These are phyloP conservation scores for Ophiostoma quercus DNA, from an alignment of 2,329 filamentous ascomycete genomes.

Conservation along the genomic window DNA sequence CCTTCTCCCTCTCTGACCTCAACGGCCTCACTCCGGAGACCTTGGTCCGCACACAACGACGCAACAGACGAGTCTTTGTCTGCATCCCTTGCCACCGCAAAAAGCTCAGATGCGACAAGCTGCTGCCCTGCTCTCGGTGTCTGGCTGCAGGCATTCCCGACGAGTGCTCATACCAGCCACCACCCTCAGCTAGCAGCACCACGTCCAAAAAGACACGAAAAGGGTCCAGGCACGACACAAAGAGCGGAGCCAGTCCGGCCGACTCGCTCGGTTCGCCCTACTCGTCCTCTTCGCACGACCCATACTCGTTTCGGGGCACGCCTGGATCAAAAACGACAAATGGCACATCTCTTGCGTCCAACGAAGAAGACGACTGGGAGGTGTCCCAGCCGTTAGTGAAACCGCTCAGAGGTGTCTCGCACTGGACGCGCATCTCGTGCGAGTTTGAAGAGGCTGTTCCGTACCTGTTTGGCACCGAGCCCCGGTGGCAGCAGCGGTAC, in stretches of 20 bases:
- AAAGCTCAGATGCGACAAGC: slow-evolving; percentile 33
- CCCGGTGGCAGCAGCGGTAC: slow-evolving; percentile 29
- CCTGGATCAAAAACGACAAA: not conserved
- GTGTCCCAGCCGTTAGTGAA: not conserved
- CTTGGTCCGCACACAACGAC: slow-evolving; percentile 28
- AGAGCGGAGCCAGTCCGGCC: not conserved
- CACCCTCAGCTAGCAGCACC: slow-evolving; percentile 4
- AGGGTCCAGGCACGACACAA: not conserved
- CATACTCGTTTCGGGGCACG: not conserved
- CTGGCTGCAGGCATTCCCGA: slow-evolving; percentile 27
- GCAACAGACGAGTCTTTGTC: slow-evolving; percentile 32
- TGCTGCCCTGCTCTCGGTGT: slow-evolving; percentile 31
- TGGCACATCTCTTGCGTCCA: not conserved
- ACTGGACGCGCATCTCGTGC: slow-evolving; percentile 27
- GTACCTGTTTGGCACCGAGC: slow-evolving; percentile 28
- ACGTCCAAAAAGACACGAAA: not conserved
- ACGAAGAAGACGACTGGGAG: not conserved
- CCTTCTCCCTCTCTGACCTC: slow-evolving; percentile 31
- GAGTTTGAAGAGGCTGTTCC: slow-evolving; percentile 31
- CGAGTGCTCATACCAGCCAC: slow-evolving; percentile 31
- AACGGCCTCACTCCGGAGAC: slow-evolving; percentile 27
- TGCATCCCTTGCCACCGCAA: slow-evolving; percentile 32
- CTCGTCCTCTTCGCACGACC: slow-evolving; percentile 6
- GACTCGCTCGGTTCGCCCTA: not conserved
- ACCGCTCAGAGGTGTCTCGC: slow-evolving; percentile 23